Base-by-base conservation (phyloP, 768 basidiomycete genomes). In the Crucibulum laeve region DNA sequence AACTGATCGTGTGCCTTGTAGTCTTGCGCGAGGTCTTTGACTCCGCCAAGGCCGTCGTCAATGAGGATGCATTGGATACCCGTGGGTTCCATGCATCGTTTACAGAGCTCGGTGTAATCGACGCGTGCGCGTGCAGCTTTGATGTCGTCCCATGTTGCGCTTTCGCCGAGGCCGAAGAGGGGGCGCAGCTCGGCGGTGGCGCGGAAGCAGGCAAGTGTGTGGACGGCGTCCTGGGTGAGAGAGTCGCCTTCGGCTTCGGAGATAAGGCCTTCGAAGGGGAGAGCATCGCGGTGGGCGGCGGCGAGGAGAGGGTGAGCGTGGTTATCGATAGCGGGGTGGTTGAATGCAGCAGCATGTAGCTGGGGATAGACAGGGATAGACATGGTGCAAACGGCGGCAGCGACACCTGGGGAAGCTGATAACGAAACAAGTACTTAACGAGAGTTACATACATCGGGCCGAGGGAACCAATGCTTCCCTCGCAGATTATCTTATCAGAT, bases 231-330 rank as follows among this genome's bases (percentile, higher is more conserved):
- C 19, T 61, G 55, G 7, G 55, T 58, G 25, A 83, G 64, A 0
- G 79, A 78, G 6, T 69, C 57, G 4, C 75, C 80, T 13, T 62
- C 56, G 17, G 85, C 82, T 57, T 89, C 86, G 2, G 83, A 82
- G 34, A 84, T 63, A 38, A 85, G 54, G 0, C 79, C 79, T 45
- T 89, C 82, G 48, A 88, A 75, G 0, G 80, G 72, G 14, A 86
- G 52, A 3, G 49, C 53, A 38, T 64, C 46, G 23, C 80, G 73
- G 42, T 75, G 54, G 15, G 62, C 62, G 4, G 63, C 67, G 18
- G 66, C 63, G 37, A 90, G 67, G 15, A 91, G 65, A 1, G 86
- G 82, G 54, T 90, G 88, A 0, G 86, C 83, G 54, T 90, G 88
- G 57, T 89, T 88, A 64, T 90, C 87, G 55, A 87, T 84, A 0